phyloP scores from a whole-genome alignment of 441 rosid species.

The Sinapis alba region DNA sequence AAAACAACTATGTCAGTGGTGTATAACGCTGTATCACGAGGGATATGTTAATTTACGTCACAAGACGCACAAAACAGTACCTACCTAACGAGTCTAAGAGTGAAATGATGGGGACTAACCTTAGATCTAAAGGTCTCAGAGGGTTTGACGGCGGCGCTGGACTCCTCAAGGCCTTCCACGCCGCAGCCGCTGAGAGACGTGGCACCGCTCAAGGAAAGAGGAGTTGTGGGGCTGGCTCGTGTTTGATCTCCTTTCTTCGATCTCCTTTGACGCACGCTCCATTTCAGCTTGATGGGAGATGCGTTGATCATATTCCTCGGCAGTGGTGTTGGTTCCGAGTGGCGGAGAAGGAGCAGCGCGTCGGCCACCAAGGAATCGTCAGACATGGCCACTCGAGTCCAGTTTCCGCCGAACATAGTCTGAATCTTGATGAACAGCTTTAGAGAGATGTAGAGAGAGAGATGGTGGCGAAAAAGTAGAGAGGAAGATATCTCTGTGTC shows the following conservation, averaged over 20 bases:
- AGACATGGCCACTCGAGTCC: slow-evolving; percentile 58
- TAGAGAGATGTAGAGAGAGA: slow-evolving; percentile 28
- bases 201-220: slow-evolving; percentile 83
- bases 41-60: neutral
- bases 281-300: slow-evolving; percentile 53
- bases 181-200: slow-evolving; percentile 55
- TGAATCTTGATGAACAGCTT: neutral
- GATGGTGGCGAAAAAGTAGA: slow-evolving; percentile 42
- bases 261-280: slow-evolving; percentile 82
- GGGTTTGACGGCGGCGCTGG: slow-evolving; percentile 47
- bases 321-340: slow-evolving; percentile 25
- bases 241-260: slow-evolving; percentile 52
- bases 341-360: slow-evolving; percentile 57
- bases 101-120: slow-evolving; percentile 47
- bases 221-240: slow-evolving; percentile 84
- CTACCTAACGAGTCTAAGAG: neutral
- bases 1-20: too few relatives aligned
- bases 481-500: slow-evolving; percentile 45
- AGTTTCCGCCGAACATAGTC: slow-evolving; percentile 53
- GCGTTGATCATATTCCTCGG: slow-evolving; percentile 6
- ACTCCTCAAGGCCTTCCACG: slow-evolving; percentile 65
- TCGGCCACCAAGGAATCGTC: slow-evolving; percentile 61
- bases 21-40: neutral
- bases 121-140: slow-evolving; percentile 70
- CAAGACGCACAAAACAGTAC: neutral